Evolutionary conservation across 2,329 filamentous ascomycete genomes (phyloP), one percentile per base, ranked within the genome.

Genomic region (Scytalidium lignicola): DNA sequence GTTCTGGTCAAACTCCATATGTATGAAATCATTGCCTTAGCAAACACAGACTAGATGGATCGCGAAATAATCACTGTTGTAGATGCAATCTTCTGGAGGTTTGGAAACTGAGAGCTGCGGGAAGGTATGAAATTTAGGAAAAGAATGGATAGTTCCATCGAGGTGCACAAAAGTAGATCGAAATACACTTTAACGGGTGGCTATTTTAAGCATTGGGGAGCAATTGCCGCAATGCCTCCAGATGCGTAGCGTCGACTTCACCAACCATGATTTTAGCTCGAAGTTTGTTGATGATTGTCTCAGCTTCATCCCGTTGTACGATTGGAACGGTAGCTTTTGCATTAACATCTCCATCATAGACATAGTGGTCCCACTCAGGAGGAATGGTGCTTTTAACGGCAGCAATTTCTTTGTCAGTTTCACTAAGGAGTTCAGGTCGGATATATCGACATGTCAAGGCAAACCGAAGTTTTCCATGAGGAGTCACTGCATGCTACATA

Each of bases 401-500:
- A 1, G 67, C 65, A 12, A 63, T 54, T 1, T 51, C 47, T 3
- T 58, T 55, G 19, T 66, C 60, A 1, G 56, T 53, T 13, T 62
- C 54, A 1, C 55, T 49, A 46, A 80, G 68, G 28, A 65, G 68
- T 3, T 69, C 63, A 0, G 70, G 69, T 17, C 73, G 67, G 18
- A 84, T 74, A 32, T 73, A 73, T 2, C 80, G 70, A 50, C 73
- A 75, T 0, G 80, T 84, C 43, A 83, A 55, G 1, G 79, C 79
- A 61, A 80, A 83, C 2, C 79, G 68, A 40, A 80, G 64, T 44
- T 68, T 71, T 0, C 77, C 77, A 9, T 64, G 51, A 3, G 78
- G 74, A 0, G 69, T 71, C 0, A 83, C 79, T 18, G 68, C 66
- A 57, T 83, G 80, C 72, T 75, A 39, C 44, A 10, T 20, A 6